Base-by-base conservation (phyloP, 352 stramenopile genomes). In the Phytophthora quininea region DNA sequence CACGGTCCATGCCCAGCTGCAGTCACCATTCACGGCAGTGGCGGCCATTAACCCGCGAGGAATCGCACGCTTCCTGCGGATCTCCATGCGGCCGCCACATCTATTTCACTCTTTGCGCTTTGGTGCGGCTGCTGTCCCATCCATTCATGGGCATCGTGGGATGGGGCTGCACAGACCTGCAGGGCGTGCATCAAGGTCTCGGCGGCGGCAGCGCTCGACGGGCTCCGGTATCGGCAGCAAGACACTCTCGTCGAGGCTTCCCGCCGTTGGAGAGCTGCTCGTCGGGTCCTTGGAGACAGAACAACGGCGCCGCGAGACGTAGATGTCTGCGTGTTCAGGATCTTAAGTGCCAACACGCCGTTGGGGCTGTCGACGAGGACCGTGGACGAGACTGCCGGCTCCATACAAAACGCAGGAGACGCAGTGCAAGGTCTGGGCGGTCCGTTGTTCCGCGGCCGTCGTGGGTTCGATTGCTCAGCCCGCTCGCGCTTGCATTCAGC, bases 1-100 rank as follows among this genome's bases (percentile, higher is more conserved):
- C 54, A 69, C 62, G 54, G 62, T 58, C 50, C 62, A 69, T 51
- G 19, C 47, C 57, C 62, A 69, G 54, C 62, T 63, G 62, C 47
- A 69, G 50, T 69, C 62, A 60, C 54, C 58, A 67, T 67, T 67
- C 60, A 64, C 47, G 33, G 38, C 38, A 10, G 9, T 27, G 24
- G 53, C 62, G 49, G 11, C 62, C 62, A 69, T 69, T 58, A 69
- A 45, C 30, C 54, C 57, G 43, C 14, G 4, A 6, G 43, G 12
- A 27, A 49, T 19, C 3, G 2, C 8, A 24, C 15, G 15, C 43
- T 29, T 15, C 38, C 2, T 53, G 38, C 33, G 24, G 54, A 15
- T 43, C 27, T 49, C 47, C 35, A 57, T 52, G 37, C 48, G 19
- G 37, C 47, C 31, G 62, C 54, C 54, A 54, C 62, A 59, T 69